These are phyloP conservation scores for Tetrahymena thermophila DNA, from an alignment of 73 alveolate species.

Conservation along the genomic window DNA sequence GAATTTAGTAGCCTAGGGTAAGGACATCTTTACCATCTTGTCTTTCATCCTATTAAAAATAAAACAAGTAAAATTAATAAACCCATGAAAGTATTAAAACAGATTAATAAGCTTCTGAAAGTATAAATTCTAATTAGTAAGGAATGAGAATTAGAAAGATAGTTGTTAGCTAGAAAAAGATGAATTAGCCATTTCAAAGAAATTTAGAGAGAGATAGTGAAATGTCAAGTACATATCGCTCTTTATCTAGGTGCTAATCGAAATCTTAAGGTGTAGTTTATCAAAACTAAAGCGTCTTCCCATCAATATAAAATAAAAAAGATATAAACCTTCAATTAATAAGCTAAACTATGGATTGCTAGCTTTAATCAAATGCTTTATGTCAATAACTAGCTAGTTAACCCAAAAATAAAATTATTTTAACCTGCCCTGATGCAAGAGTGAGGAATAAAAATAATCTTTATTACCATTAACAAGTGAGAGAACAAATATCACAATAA, in stretches of 20 bases:
- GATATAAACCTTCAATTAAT: not conserved
- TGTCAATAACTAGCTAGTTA: not conserved
- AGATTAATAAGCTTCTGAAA: not conserved
- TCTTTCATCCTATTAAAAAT: not conserved
- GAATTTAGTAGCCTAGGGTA: not conserved
- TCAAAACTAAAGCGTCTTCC: not conserved
- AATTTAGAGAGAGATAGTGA: not conserved
- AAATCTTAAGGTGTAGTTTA: not conserved
- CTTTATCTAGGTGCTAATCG: not conserved
- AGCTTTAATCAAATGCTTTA: not conserved
- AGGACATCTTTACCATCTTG: not conserved
- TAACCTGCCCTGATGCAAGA: not conserved
- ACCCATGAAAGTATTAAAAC: not conserved
- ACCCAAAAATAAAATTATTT: too few species aligned
- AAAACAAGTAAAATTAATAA: not conserved
- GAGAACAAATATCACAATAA: not conserved
- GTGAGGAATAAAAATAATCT: not conserved
- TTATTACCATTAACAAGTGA: not conserved
- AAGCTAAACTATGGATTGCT: not conserved
- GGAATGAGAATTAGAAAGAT: not conserved
- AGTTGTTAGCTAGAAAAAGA: not conserved
- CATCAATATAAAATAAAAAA: not conserved
- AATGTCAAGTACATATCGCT: not conserved
- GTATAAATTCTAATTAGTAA: not conserved
- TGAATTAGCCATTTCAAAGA: not conserved